These are phyloP conservation scores for Candida takata DNA, from an alignment of 805 yeast genomes.

Conservation along the genomic window DNA sequence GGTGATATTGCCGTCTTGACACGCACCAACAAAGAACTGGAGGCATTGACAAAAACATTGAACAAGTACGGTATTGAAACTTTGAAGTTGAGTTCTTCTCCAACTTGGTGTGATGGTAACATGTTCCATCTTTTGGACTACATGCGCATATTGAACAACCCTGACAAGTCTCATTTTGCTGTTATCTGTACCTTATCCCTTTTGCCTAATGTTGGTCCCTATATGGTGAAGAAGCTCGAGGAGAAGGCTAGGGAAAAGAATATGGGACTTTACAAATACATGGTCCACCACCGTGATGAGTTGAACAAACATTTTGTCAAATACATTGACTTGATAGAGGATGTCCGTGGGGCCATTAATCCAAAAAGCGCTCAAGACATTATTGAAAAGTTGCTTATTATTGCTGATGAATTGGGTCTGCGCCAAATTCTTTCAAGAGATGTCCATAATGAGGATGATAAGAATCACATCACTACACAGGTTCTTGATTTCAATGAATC, in stretches of 20 bases:
- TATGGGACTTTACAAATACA: slow-evolving; percentile 8
- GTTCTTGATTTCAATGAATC: slow-evolving; percentile 31
- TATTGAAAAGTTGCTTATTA: slow-evolving; percentile 8
- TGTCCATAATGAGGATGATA: slow-evolving; percentile 21
- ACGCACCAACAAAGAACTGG: slow-evolving; percentile 44
- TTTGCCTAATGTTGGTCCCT: slow-evolving; percentile 19
- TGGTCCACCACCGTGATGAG: slow-evolving; percentile 8
- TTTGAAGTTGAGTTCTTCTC: slow-evolving; percentile 37
- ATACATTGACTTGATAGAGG: slow-evolving; percentile 21
- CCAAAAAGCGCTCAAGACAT: slow-evolving; percentile 11
- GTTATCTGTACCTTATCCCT: slow-evolving; percentile 22
- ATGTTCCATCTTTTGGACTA: slow-evolving; percentile 40
- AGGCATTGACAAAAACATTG: slow-evolving; percentile 32
- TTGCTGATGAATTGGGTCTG: slow-evolving; percentile 14
- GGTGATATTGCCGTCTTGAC: slow-evolving; percentile 49
- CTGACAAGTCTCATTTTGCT: slow-evolving; percentile 24
- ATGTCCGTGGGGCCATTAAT: slow-evolving; percentile 12
- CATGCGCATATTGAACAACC: slow-evolving; percentile 33
- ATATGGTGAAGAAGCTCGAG: slow-evolving; percentile 17
- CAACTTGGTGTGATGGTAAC: slow-evolving; percentile 44
- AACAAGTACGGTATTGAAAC: slow-evolving; percentile 35
- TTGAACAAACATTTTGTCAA: slow-evolving; percentile 19
- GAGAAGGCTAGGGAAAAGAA: slow-evolving; percentile 3
- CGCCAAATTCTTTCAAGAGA: slow-evolving; percentile 6
- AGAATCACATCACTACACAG: slow-evolving; percentile 21